Evolutionary conservation across 768 basidiomycete genomes (phyloP).

Genomic region (Mrakia frigida): DNA sequence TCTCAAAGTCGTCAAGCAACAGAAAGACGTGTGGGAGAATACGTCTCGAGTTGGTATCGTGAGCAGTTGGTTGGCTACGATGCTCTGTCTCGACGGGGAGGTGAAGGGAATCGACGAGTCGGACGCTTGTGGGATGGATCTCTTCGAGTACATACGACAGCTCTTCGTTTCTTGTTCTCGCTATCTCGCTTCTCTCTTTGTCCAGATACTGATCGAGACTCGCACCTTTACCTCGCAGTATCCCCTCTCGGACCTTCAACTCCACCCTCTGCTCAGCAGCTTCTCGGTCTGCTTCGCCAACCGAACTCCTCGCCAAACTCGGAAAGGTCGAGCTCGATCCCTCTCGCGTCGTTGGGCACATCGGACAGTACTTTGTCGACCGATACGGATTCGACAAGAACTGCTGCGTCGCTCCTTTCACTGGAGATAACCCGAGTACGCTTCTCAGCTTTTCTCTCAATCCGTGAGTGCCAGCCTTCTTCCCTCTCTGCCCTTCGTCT

Average conservation of each 20-base stretch:
- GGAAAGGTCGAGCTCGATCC: conserved; percentile 72
- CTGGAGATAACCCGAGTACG: conserved; percentile 77
- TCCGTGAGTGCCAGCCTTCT: conserved; percentile 36
- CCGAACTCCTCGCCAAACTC: conserved; percentile 60
- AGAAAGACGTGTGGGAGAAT: conserved; percentile 6
- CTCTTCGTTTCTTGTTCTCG: too few species aligned
- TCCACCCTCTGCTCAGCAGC: not conserved
- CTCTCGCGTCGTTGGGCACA: conserved; percentile 55
- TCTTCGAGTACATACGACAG: conserved; percentile 54
- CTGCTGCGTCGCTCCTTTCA: conserved; percentile 75
- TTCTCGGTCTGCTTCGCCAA: not conserved
- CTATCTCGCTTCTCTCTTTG: too few species aligned
- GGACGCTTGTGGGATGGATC: conserved; percentile 86
- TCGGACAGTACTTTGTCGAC: conserved; percentile 65
- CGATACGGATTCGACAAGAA: conserved; percentile 71
- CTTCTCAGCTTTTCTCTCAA: conserved; percentile 55
- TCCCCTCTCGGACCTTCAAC: conserved; percentile 19
- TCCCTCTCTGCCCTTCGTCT: not conserved
- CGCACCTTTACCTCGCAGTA: not conserved
- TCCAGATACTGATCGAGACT: not conserved
- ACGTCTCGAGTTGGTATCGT: conserved; percentile 64
- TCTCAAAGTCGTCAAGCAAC: conserved; percentile 53
- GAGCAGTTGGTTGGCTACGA: conserved; percentile 72
- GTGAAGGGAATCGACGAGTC: conserved; percentile 71
- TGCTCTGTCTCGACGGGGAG: conserved; percentile 61